These are phyloP conservation scores for Wickerhamomyces canadensis DNA, from an alignment of 805 yeast species.

Conservation along the genomic window DNA sequence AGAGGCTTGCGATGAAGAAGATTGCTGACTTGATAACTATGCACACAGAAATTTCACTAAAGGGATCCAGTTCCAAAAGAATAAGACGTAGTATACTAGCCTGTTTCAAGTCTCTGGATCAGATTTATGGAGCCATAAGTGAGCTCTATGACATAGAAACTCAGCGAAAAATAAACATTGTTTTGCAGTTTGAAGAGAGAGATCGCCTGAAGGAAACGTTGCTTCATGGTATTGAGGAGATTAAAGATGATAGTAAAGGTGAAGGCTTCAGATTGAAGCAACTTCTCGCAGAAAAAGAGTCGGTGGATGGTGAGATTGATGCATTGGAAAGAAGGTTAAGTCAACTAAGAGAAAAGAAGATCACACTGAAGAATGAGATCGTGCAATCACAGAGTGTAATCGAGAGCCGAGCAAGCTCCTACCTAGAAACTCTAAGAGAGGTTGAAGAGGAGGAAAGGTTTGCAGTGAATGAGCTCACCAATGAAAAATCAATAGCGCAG, in stretches of 20 bases:
- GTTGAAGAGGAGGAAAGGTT: constrained; percentile 34
- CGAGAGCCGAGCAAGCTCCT: constrained; percentile 41
- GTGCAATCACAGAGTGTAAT: constrained; percentile 39
- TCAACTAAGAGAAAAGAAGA: constrained; percentile 29
- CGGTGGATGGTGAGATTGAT: constrained; percentile 32
- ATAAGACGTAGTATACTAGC: constrained; percentile 27
- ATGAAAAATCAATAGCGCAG: constrained; percentile 1
- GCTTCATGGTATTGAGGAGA: constrained; percentile 29
- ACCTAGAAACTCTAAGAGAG: constrained; percentile 33
- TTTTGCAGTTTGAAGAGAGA: constrained; percentile 32
- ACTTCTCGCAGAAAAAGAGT: constrained; percentile 27
- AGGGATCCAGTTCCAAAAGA: constrained; percentile 28
- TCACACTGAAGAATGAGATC: constrained; percentile 31
- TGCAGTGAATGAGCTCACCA: constrained; percentile 21
- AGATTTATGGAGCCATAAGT: constrained; percentile 33
- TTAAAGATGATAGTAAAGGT: constrained; percentile 32
- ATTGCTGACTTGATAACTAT: constrained; percentile 12
- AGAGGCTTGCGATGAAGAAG: constrained; percentile 11
- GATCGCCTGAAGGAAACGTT: constrained; percentile 30
- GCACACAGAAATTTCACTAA: constrained; percentile 24
- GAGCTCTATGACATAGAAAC: constrained; percentile 36
- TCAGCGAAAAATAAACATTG: constrained; percentile 21
- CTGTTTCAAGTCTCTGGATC: constrained; percentile 30
- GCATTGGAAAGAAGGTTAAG: constrained; percentile 29
- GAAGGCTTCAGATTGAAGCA: constrained; percentile 35